These are phyloP conservation scores for Aphanocladium album DNA, from an alignment of 2,329 filamentous ascomycete genomes.

Conservation along the genomic window DNA sequence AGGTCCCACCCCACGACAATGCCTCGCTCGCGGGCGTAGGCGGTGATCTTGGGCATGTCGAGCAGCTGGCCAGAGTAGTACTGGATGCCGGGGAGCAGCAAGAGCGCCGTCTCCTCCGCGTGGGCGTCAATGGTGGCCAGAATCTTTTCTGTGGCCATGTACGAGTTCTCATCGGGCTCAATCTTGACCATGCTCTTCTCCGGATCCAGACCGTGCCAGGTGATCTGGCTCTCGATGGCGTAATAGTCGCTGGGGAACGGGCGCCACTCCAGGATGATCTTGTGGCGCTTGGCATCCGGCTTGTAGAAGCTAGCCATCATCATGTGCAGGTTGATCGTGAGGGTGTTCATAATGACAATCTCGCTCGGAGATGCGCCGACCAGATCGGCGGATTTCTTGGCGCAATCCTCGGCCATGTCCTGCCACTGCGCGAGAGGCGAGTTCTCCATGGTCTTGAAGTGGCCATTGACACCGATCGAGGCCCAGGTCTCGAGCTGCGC, in stretches of 20 bases:
- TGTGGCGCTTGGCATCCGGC: slow-evolving; percentile 60
- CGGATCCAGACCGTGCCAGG: slow-evolving; percentile 63
- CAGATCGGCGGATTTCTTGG: slow-evolving; percentile 63
- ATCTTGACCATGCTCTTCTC: slow-evolving; percentile 68
- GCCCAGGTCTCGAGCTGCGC: slow-evolving; percentile 80
- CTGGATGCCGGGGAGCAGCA: slow-evolving; percentile 82
- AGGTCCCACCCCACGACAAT: slow-evolving; percentile 83
- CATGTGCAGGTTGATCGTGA: slow-evolving; percentile 77
- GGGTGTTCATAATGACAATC: slow-evolving; percentile 81
- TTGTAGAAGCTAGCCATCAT: slow-evolving; percentile 81
- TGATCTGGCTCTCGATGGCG: slow-evolving; percentile 75
- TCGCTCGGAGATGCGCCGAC: slow-evolving; percentile 70
- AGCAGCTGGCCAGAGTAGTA: slow-evolving; percentile 90
- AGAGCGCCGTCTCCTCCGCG: slow-evolving; percentile 64
- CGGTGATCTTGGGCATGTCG: slow-evolving; percentile 75
- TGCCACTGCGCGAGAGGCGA: slow-evolving; percentile 69
- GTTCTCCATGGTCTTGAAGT: slow-evolving; percentile 66
- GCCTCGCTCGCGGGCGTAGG: slow-evolving; percentile 64
- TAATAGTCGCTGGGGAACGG: slow-evolving; percentile 88
- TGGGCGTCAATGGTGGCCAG: slow-evolving; percentile 69
- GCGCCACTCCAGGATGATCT: slow-evolving; percentile 84
- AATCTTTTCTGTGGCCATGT: slow-evolving; percentile 66
- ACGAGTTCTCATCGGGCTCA: slow-evolving; percentile 54
- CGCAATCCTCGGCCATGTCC: slow-evolving; percentile 70
- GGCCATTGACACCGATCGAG: slow-evolving; percentile 76